Conservation (phyloP, 2,329 filamentous ascomycete genomes). For the Mycosphaerella arachidis region DNA sequence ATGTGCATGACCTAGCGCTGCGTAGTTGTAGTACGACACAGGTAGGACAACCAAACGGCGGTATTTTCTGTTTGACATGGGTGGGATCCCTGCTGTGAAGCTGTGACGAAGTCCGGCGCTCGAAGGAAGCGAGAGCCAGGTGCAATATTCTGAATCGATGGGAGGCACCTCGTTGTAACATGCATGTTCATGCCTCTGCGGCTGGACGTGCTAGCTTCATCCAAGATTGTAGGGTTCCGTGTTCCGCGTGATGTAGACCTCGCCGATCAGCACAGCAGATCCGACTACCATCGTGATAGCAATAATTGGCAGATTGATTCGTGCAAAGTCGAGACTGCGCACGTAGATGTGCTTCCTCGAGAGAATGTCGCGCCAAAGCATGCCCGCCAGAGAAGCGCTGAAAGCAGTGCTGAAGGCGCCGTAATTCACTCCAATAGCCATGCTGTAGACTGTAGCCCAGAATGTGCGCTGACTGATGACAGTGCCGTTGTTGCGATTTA, state of each 20-base stretch:
- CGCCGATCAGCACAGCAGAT: conserved; percentile 56
- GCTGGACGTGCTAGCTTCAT: background rate
- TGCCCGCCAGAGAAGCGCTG: conserved; percentile 65
- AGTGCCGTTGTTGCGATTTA: conserved; percentile 47
- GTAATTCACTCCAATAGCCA: conserved; percentile 71
- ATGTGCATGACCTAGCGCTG: background rate
- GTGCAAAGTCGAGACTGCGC: conserved; percentile 59
- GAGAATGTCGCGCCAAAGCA: conserved; percentile 70
- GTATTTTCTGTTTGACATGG: background rate
- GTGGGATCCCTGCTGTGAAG: background rate
- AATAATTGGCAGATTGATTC: conserved; percentile 67
- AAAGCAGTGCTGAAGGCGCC: conserved; percentile 70
- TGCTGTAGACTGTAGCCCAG: conserved; percentile 69
- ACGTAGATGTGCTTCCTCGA: conserved; percentile 64
- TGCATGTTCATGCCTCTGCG: background rate
- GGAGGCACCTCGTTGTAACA: background rate
- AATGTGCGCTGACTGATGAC: conserved; percentile 62
- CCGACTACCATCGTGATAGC: conserved; percentile 63
- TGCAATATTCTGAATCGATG: no score
- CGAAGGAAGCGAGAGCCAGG: no score
- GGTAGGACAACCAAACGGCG: background rate
- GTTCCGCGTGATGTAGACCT: conserved; percentile 57
- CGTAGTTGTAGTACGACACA: background rate
- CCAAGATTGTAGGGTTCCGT: conserved; percentile 34
- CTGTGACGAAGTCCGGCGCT: no score